Base-by-base conservation (phyloP, 2,329 filamentous ascomycete genomes). In the Raffaelea arxii region DNA sequence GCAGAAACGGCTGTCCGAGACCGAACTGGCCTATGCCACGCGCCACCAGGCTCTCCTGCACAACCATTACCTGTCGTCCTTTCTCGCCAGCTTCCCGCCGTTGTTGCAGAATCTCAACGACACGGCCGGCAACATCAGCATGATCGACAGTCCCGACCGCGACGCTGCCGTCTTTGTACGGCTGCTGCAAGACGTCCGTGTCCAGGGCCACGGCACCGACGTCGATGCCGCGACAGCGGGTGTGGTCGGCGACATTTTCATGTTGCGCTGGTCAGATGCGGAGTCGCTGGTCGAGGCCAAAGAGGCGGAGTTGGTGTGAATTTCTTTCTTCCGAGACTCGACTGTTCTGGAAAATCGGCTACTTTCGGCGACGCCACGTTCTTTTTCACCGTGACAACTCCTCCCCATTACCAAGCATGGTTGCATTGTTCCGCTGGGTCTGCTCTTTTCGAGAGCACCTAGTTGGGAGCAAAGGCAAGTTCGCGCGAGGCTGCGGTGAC, bases 101-200 rank as follows among this genome's bases (percentile, higher is more conserved):
- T 72, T 78, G 40, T 65, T 98, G 56, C 84, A 91, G 62, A 82
- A 89, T 54, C 69, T 98, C 46, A 94, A 97, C 65, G 92, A 98
- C 67, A 86, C 85, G 14, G 82, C 85, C 0, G 91, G 89, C 25
- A 90, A 90, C 10, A 82, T 91, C 47, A 89, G 78, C 66, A 98
- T 98, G 92, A 79, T 97, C 25, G 89, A 95, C 59, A 72, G 77
- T 2, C 92, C 92, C 0, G 92, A 97, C 61, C 67, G 80, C 41
- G 85, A 92, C 50, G 74, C 77, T 2, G 88, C 88, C 7, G 90
- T 97, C 2, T 96, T 98, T 63, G 80, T 89, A 36, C 73, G 91
- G 51, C 73, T 86, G 42, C 65, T 90, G 45, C 72, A 70, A 46
- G 78, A 84, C 57, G 68, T 71, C 3, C 68, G 75, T 5, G 74